Base-by-base conservation (phyloP, 768 basidiomycete genomes). In the Serendipita vermifera region DNA sequence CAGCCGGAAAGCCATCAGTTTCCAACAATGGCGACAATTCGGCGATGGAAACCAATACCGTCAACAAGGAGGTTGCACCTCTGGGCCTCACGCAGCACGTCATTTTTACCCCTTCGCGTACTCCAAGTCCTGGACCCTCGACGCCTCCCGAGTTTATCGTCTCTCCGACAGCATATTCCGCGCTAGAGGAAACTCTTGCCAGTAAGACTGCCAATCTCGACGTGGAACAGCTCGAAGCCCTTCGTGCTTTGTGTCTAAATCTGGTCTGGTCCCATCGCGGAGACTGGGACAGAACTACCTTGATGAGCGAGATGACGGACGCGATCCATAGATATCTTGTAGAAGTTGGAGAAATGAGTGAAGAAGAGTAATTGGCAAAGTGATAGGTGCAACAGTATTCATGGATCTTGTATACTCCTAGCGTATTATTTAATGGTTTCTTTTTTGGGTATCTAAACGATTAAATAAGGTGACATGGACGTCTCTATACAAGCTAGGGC, bases 211-310 rank as follows among this genome's bases (percentile, higher is more conserved):
- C 59, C 4, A 65, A 64, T 0, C 71, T 97, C 38, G 87, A 74
- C 24, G 75, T 97, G 51, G 96, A 99, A 65, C 82, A 94, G 65
- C 77, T 99, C 4, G 96, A 98, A 66, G 92, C 98, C 68, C 75
- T 99, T 4, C 80, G 96, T 3, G 93, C 96, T 5, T 80, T 77
- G 2, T 85, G 82, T 62, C 77, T 92, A 24, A 80, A 81, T 38
- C 73, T 73, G 51, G 75, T 97, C n/a, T 99, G 93, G 93, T 73
- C 79, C 27, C 81, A 79, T 59, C 71, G 92, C 33, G 71, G 73
- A 11, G 84, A 85, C 32, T 99, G 96, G 96, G 78, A 96, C 64
- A 75, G 93, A 41, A 76, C 79, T 62, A 68, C 64, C 4, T 71
- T 93, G 53, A 65, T 94, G 2, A 65, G 66, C 27, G 80, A 86